Conservation (phyloP, 768 basidiomycete species). For the Termitomyces sp. region DNA sequence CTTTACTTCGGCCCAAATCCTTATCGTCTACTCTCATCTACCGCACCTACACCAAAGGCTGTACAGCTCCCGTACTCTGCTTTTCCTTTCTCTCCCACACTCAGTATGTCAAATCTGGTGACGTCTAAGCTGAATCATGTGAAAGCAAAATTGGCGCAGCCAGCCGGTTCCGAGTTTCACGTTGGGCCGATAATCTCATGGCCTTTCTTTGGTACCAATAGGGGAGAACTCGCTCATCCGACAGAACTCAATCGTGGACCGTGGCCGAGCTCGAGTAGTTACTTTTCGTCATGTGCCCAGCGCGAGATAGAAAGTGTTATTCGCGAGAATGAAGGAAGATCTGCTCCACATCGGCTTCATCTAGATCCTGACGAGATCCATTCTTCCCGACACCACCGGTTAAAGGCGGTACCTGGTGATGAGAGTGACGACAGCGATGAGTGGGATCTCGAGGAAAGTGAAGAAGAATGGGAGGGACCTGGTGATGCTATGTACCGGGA, state of each 20-base stretch:
- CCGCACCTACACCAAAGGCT: slow-evolving; percentile 42
- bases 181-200: slow-evolving; percentile 85
- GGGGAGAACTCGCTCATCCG: slow-evolving; percentile 68
- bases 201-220: slow-evolving; percentile 86
- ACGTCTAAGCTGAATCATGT: slow-evolving; percentile 13
- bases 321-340: slow-evolving; percentile 73
- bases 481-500: slow-evolving; percentile 80
- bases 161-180: slow-evolving; percentile 38
- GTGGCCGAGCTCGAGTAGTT: slow-evolving; percentile 57
- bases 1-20: slow-evolving; percentile 57
- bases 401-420: slow-evolving; percentile 67
- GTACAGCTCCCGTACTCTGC: slow-evolving; percentile 34
- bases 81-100: slow-evolving; percentile 41
- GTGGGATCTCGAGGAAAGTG: slow-evolving; percentile 76
- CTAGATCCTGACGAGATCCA: slow-evolving; percentile 77
- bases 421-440: slow-evolving; percentile 76
- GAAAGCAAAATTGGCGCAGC: slow-evolving; percentile 12
- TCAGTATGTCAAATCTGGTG: slow-evolving; percentile 28
- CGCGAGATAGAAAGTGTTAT: slow-evolving; percentile 76
- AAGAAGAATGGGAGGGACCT: slow-evolving; percentile 76
- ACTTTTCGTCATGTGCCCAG: slow-evolving; percentile 60
- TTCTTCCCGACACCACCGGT: slow-evolving; percentile 65
- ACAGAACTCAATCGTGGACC: slow-evolving; percentile 78
- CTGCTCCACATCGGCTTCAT: slow-evolving; percentile 73
- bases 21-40: slow-evolving; percentile 24